Evolutionary conservation across 169 alveolate species (phyloP).

Genomic region (Babesia bigemina): DNA sequence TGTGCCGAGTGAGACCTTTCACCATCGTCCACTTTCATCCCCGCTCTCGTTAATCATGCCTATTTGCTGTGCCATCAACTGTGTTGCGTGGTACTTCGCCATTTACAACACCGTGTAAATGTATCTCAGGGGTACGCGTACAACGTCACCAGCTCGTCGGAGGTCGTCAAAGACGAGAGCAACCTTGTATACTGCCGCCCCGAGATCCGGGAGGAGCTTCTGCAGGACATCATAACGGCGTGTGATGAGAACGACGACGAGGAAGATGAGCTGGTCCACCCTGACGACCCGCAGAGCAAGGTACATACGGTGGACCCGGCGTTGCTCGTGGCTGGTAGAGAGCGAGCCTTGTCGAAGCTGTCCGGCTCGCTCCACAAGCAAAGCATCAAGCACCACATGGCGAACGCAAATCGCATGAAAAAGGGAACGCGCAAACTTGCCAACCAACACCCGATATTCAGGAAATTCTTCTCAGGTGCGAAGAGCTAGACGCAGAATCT

Average conservation of each 20-base stretch:
- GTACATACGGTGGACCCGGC: conserved; percentile 9
- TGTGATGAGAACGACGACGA: conserved; percentile 74
- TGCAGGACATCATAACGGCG: conserved; percentile 70
- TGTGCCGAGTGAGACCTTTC: too few species aligned
- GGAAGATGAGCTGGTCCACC: conserved; percentile 64
- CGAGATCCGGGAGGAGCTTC: conserved; percentile 73
- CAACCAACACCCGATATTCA: conserved; percentile 63
- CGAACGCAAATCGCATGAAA: conserved; percentile 51
- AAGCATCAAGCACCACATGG: conserved; percentile 47
- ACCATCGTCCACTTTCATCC: not conserved
- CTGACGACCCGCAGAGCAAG: conserved; percentile 23
- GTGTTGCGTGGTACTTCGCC: not conserved
- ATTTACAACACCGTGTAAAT: not conserved
- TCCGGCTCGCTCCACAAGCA: conserved; percentile 64
- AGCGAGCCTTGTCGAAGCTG: conserved; percentile 45
- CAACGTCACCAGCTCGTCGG: conserved; percentile 76
- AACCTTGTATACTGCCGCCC: conserved; percentile 69
- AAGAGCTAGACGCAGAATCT: not conserved
- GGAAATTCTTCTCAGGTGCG: conserved; percentile 48
- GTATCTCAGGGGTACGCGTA: conserved; percentile 75
- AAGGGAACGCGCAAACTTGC: conserved; percentile 20
- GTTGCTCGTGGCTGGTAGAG: conserved; percentile 24
- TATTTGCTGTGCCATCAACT: not conserved
- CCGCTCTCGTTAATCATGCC: not conserved
- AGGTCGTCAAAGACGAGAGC: conserved; percentile 71